phyloP scores from a whole-genome alignment of 2,329 filamentous ascomycete genomes.

The Elsinoe fawcettii region DNA sequence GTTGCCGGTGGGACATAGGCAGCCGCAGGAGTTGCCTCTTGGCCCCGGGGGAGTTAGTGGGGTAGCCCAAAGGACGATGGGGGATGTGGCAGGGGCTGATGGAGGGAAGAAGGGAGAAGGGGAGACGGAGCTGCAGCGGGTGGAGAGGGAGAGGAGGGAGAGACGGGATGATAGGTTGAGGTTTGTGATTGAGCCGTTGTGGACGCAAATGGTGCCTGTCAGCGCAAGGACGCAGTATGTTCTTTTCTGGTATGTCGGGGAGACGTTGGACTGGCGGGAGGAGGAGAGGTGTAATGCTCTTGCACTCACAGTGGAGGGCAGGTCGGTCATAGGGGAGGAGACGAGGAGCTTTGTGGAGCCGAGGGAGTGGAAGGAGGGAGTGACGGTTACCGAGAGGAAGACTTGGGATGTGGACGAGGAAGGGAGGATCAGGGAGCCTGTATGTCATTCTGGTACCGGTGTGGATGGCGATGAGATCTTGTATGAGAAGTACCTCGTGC shows the following conservation, averaged over 20 bases:
- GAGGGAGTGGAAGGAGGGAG: conserved; percentile 28
- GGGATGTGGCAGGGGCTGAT: not conserved
- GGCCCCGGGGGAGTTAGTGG: too few species aligned
- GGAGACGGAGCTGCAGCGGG: not conserved
- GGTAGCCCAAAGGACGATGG: not conserved
- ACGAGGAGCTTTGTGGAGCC: conserved; percentile 31
- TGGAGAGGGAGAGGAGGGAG: conserved; percentile 16
- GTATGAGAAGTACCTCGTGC: conserved; percentile 37
- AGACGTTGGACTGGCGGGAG: conserved; percentile 36
- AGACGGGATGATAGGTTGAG: conserved; percentile 20
- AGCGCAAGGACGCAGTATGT: conserved; percentile 33
- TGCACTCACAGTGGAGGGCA: conserved; percentile 19
- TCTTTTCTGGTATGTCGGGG: conserved; percentile 40
- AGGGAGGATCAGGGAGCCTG: conserved; percentile 37
- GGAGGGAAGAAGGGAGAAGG: not conserved
- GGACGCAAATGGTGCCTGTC: conserved; percentile 39
- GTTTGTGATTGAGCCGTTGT: conserved; percentile 39
- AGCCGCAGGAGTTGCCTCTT: conserved; percentile 30
- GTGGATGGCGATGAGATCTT: conserved; percentile 41
- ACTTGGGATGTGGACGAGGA: conserved; percentile 30
- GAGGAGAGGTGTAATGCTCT: conserved; percentile 17
- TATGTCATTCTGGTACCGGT: conserved; percentile 40
- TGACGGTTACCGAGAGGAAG: conserved; percentile 34
- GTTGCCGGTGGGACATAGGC: conserved; percentile 37
- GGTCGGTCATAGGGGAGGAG: conserved; percentile 16